Conservation (phyloP, 164 flowering plant species). For the Nymphaea colorata region DNA sequence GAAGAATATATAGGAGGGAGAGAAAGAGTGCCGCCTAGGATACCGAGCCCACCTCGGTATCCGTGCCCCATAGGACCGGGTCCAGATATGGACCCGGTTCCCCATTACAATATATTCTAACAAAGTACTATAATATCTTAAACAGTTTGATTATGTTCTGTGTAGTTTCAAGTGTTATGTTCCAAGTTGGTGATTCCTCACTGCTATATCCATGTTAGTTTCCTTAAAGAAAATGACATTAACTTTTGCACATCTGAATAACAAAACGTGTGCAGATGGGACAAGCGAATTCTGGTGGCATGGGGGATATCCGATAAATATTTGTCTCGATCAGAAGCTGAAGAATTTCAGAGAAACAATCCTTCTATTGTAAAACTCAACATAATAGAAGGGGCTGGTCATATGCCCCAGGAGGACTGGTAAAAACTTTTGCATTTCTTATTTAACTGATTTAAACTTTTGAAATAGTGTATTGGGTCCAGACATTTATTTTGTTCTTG, state of each 20-base stretch:
- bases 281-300: slow-evolving; percentile 60
- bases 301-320: slow-evolving; percentile 94
- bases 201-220: too few relatives aligned
- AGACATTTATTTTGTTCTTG: neutral
- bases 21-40: too few relatives aligned
- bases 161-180: too few relatives aligned
- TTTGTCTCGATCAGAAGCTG: slow-evolving; percentile 71
- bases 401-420: slow-evolving; percentile 99
- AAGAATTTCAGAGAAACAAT: slow-evolving; percentile 73
- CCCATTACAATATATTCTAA: too few relatives aligned
- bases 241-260: neutral
- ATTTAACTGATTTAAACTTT: neutral
- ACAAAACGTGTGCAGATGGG: slow-evolving; percentile 46
- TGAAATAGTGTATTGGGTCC: neutral
- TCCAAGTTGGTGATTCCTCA: too few relatives aligned
- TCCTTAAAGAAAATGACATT: neutral
- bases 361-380: slow-evolving; percentile 41
- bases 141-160: too few relatives aligned
- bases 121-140: neutral
- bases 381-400: slow-evolving; percentile 92
- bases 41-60: too few relatives aligned
- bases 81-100: too few relatives aligned
- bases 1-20: too few relatives aligned
- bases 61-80: too few relatives aligned
- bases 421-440: slow-evolving; percentile 12